Percentiles rank a stretch among this genome's conserved stretches.
phyloP scores from a whole-genome alignment of 768 basidiomycete genomes.

The Cantharellus cinnabarinus region DNA sequence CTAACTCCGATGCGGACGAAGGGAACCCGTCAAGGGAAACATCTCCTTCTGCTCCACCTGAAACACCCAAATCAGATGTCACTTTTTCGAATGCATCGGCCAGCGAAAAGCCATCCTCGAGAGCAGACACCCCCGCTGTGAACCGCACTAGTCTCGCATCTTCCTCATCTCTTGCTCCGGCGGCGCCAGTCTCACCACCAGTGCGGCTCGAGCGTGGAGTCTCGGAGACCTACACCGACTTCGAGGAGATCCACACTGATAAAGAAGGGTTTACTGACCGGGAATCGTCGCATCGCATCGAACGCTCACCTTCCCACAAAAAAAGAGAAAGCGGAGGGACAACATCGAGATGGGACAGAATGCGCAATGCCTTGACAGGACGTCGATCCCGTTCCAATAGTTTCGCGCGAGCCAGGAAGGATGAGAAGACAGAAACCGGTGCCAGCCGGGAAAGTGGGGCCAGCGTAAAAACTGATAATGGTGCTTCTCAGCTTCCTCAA shows the following conservation, averaged over 20 bases:
- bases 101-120: background rate
- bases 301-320: slow-evolving; percentile 25
- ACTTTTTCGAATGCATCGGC: slow-evolving; percentile 23
- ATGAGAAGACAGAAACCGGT: slow-evolving; percentile 39
- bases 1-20: slow-evolving; percentile 22
- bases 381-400: slow-evolving; percentile 59
- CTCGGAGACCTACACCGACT: slow-evolving; percentile 11
- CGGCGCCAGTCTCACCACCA: background rate
- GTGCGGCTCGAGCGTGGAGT: slow-evolving; percentile 11
- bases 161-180: background rate
- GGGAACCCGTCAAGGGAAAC: slow-evolving; percentile 37
- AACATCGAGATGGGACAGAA: slow-evolving; percentile 44
- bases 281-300: background rate
- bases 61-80: slow-evolving; percentile 28
- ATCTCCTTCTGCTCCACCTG: slow-evolving; percentile 29
- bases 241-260: slow-evolving; percentile 14
- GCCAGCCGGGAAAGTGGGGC: slow-evolving; percentile 45
- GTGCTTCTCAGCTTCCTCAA: slow-evolving; percentile 13
- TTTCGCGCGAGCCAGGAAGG: slow-evolving; percentile 38
- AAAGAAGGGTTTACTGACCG: slow-evolving; percentile 15
- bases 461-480: slow-evolving; percentile 10
- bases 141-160: background rate
- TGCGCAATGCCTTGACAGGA: slow-evolving; percentile 42
- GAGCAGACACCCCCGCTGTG: background rate
- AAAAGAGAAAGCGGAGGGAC: slow-evolving; percentile 32